Percentiles rank a stretch among this genome's conserved stretches.
phyloP scores from a whole-genome alignment of 1,284 basidiomycete species.

The Amylostereum areolatum region DNA sequence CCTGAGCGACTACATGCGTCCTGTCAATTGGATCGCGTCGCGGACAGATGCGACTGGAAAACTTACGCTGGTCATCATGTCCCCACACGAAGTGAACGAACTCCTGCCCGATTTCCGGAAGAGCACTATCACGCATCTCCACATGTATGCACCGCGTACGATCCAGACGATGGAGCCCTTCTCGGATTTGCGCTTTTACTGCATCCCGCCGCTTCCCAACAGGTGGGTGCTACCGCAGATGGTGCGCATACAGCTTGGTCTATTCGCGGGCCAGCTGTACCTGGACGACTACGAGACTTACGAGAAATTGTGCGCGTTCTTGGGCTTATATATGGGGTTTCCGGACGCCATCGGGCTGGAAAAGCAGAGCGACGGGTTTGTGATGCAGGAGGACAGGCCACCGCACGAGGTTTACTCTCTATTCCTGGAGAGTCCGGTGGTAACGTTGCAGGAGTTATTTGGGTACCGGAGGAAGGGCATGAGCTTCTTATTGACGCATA shows the following conservation, averaged over 20 bases:
- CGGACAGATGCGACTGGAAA: conserved; percentile 1
- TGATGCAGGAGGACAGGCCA: conserved; percentile 18
- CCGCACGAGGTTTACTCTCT: conserved; percentile 8
- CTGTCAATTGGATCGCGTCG: conserved; percentile 39
- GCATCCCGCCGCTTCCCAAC: conserved; percentile 20
- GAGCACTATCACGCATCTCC: conserved; percentile 29
- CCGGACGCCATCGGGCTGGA: conserved; percentile 2
- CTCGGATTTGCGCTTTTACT: conserved; percentile 34
- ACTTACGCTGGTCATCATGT: conserved; percentile 30
- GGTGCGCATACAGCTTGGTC: conserved; percentile 29
- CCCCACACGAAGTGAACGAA: conserved; percentile 38
- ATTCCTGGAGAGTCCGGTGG: conserved; percentile 27
- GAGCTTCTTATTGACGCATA: conserved; percentile 30
- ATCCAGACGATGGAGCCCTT: conserved; percentile 29
- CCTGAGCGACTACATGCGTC: conserved; percentile 30
- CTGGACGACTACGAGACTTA: conserved; percentile 28
- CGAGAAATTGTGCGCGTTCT: conserved; percentile 24
- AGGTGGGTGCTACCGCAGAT: conserved; percentile 16
- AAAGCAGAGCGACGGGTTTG: conserved; percentile 28
- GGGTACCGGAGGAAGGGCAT: conserved; percentile 36
- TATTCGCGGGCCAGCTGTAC: conserved; percentile 41
- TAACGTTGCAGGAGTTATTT: conserved; percentile 27
- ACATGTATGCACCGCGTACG: conserved; percentile 37
- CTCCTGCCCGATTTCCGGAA: conserved; percentile 32
- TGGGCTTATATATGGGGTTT: conserved; percentile 27